phyloP scores from a whole-genome alignment of 139 green algal species.

The Raphidocelis subcapitata region DNA sequence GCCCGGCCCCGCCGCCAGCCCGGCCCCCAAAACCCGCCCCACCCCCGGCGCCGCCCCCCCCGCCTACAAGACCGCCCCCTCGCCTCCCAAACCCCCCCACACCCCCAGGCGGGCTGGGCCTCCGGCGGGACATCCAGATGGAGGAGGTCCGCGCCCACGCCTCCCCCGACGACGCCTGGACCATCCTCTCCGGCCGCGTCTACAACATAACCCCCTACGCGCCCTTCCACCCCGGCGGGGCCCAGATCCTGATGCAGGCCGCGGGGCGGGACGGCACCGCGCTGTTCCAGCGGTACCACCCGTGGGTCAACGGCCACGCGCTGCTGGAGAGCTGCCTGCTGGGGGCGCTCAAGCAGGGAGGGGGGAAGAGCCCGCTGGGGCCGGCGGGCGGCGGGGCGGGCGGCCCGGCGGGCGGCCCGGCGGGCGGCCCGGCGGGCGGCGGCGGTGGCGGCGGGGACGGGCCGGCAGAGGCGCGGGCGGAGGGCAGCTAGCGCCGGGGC shows the following conservation, averaged over 20 bases:
- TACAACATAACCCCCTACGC: conserved; percentile 89
- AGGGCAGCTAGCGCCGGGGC: no score
- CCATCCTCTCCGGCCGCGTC: conserved; percentile 80
- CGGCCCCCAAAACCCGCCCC: no score
- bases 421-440: no score
- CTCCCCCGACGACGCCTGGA: conserved; percentile 88
- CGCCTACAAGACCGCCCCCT: not conserved
- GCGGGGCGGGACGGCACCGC: conserved; percentile 85
- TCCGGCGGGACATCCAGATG: conserved; percentile 62
- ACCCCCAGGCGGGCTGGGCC: conserved; percentile 32
- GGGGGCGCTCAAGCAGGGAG: conserved; percentile 52
- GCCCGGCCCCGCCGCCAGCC: no score
- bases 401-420: no score
- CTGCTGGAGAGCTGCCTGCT: conserved; percentile 81
- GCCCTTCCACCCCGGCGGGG: conserved; percentile 82
- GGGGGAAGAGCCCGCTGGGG: no score
- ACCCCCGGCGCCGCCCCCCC: no score
- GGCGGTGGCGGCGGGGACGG: no score
- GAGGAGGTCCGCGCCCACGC: conserved; percentile 83
- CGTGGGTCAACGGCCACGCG: conserved; percentile 88
- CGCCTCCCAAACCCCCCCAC: not conserved
- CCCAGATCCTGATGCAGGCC: conserved; percentile 64
- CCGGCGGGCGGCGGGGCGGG: no score
- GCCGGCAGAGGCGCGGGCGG: no score
- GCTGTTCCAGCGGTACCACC: conserved; percentile 93